phyloP scores from a whole-genome alignment of 352 stramenopile species.

The Thalassiosira hispida region DNA sequence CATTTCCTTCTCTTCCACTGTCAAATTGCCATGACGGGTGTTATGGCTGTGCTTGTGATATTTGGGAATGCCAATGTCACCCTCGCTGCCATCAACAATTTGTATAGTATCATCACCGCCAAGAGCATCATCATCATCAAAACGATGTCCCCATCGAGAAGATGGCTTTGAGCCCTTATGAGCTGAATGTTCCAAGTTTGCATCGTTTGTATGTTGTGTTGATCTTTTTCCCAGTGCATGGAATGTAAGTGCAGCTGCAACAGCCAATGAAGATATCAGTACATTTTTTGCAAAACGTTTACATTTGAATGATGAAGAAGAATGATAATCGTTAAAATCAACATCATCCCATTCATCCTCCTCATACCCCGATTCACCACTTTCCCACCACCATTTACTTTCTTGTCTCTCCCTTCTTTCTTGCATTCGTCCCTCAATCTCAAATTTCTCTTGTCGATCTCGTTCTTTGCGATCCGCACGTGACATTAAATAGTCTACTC shows the following conservation, averaged over 20 bases:
- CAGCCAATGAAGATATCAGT: conserved; percentile 1
- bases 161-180: conserved; percentile 11
- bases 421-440: conserved; percentile 4
- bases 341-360: conserved; percentile 13
- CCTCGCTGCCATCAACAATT: conserved; percentile 9
- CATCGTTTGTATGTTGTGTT: conserved; percentile 1
- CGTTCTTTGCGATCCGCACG: conserved; percentile 10
- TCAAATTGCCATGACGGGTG: conserved; percentile 1
- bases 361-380: not conserved
- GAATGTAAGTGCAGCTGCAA: not conserved
- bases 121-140: conserved; percentile 18
- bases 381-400: conserved; percentile 3
- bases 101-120: not conserved
- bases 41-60: conserved; percentile 11
- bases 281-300: conserved; percentile 8
- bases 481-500: conserved; percentile 16
- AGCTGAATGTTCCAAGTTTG: not conserved
- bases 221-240: not conserved
- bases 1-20: conserved; percentile 4
- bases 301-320: not conserved
- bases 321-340: conserved; percentile 21
- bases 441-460: conserved; percentile 1
- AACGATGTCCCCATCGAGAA: conserved; percentile 16
- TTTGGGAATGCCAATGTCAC: not conserved
- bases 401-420: not conserved